Base-by-base conservation (phyloP, 805 yeast species). In the Candida ortonii region DNA sequence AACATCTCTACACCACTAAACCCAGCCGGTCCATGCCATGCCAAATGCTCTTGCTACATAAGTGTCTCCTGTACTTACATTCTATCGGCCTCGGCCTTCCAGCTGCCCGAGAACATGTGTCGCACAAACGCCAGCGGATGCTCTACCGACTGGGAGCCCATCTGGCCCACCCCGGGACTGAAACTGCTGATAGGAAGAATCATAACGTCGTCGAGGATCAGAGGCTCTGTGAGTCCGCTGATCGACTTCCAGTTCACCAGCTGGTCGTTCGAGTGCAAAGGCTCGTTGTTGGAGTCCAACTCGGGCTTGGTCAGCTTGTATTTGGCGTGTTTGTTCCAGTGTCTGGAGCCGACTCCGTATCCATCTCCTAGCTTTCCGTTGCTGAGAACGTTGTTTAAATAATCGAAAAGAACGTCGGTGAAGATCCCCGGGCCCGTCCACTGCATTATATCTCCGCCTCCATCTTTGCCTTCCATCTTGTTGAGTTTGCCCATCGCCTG, bases 401-500 rank as follows among this genome's bases (percentile, higher is more conserved):
- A 88, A 28, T 73, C 77, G 59, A 93, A 87, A 15, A 93, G 69
- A 7, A 75, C 63, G 56, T 93, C 97, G 0, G 98, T 90, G 78
- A 89, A 93, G 15, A 87, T 76, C 1, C 95, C 97, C 0, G 97
- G 96, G 0, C 98, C 98, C 0, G 97, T 86, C 96, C 96, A 86
- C 52, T 82, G 74, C 94, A 87, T 85, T 34, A 87, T 74, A 53
- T 82, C 88, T 14, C 79, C 79, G 5, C 94, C 95, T 7, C 68
- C 62, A 43, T 80, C 80, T 46, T 76, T 73, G 5, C 84, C 80
- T 29, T 68, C 62, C 0, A 75, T 63, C 32, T 66, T 60, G 1
- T 56, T 53, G 35, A 84, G 63, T 3, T 55, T 53, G 1, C 78
- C 78, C n/a, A 61, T 59, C 12, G 50, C 41, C 42, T 71, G 62